Percentiles rank a stretch among this genome's conserved stretches.
These are phyloP conservation scores for Dioscorea cayenensis DNA, from an alignment of 116 monocot genomes.

Conservation along the genomic window DNA sequence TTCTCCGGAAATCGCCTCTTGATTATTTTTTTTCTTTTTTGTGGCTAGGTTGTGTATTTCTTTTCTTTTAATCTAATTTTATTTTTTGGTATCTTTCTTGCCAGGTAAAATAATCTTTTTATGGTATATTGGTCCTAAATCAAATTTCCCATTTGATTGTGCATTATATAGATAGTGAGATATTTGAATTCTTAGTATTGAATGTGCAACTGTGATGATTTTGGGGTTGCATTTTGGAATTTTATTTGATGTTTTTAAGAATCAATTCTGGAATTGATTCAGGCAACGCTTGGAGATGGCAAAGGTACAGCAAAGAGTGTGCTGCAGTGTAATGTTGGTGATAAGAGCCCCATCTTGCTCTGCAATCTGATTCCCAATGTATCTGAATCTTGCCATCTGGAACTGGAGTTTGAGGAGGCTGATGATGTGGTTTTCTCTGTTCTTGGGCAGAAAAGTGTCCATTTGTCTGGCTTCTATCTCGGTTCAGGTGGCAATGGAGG, in stretches of 20 bases:
- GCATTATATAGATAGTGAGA: too few species aligned
- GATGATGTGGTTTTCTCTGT: slow-evolving; percentile 78
- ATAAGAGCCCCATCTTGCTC: slow-evolving; percentile 51
- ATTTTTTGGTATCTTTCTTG: too few species aligned
- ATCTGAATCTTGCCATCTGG: slow-evolving; percentile 59
- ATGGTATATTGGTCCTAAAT: too few species aligned
- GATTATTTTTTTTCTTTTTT: background rate
- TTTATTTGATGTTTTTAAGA: background rate
- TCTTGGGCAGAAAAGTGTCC: slow-evolving; percentile 65
- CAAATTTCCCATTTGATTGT: too few species aligned
- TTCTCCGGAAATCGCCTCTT: background rate
- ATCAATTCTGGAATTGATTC: background rate
- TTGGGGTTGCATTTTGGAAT: background rate
- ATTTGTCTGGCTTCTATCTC: slow-evolving; percentile 69
- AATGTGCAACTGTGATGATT: background rate
- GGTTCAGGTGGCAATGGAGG: slow-evolving; percentile 3
- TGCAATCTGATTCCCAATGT: slow-evolving; percentile 55
- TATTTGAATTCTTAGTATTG: too few species aligned
- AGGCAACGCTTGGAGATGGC: slow-evolving; percentile 73
- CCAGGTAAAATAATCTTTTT: too few species aligned
- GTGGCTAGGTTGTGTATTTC: background rate
- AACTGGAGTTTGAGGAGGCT: slow-evolving; percentile 92
- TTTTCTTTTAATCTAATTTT: background rate
- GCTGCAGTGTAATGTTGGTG: slow-evolving; percentile 74
- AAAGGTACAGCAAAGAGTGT: slow-evolving; percentile 25